A percentile compares a stretch with the other conserved stretches of the same genome.
phyloP scores from a whole-genome alignment of 768 basidiomycete species.

The Phaeotremella skinneri region DNA sequence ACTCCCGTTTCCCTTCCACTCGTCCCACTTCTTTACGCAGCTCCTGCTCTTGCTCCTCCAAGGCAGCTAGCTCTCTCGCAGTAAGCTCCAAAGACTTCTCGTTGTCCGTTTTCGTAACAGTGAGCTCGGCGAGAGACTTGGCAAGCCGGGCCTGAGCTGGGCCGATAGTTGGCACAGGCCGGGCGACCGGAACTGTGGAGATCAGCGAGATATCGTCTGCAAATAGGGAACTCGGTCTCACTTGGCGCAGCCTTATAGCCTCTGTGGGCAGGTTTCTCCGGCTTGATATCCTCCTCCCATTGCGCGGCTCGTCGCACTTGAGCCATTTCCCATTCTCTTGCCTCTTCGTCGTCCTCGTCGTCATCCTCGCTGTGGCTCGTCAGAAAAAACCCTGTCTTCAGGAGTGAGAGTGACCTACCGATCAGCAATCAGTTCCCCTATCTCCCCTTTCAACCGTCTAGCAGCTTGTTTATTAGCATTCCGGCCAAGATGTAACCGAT shows the following conservation, averaged over 20 bases:
- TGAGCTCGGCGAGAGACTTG: constrained; percentile 45
- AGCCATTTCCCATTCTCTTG: constrained; percentile 52
- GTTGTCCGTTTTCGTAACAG: constrained; percentile 38
- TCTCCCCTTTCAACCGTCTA: constrained; percentile 47
- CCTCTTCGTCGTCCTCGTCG: constrained; percentile 52
- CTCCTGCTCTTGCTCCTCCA: constrained; percentile 53
- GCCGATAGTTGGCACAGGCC: constrained; percentile 51
- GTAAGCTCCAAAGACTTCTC: constrained; percentile 42
- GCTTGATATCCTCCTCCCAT: constrained; percentile 27
- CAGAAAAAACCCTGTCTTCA: constrained; percentile 3
- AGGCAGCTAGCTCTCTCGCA: constrained; percentile 41
- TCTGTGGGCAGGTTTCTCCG: constrained; percentile 29
- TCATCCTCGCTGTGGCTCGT: constrained; percentile 44
- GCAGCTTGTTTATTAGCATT: constrained; percentile 51
- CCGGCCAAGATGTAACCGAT: constrained; percentile 51
- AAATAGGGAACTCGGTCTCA: constrained; percentile 26
- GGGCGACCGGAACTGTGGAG: constrained; percentile 49
- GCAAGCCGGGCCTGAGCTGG: constrained; percentile 49
- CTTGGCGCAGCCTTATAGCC: constrained; percentile 51
- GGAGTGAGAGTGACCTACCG: constrained; percentile 27
- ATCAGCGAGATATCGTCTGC: background rate
- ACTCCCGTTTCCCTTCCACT: constrained; percentile 53
- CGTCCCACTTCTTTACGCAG: constrained; percentile 52
- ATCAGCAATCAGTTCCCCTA: constrained; percentile 54
- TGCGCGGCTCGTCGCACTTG: constrained; percentile 52